These are phyloP conservation scores for Saccharomyces hybrid DNA, from an alignment of 1,139 yeast genomes.

Conservation along the genomic window DNA sequence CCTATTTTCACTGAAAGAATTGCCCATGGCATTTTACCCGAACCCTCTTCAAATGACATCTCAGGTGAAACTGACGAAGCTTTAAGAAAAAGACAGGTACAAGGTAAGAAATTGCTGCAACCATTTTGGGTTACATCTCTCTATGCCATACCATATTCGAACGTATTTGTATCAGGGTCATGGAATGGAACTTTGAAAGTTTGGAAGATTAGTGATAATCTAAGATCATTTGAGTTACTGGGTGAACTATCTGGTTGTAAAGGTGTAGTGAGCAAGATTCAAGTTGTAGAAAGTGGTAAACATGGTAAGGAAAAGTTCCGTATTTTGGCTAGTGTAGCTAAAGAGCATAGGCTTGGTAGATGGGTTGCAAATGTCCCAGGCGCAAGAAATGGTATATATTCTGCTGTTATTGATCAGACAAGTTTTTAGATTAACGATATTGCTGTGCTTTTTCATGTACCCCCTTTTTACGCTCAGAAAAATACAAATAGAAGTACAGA, in stretches of 20 bases:
- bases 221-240: constrained; percentile 51
- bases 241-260: constrained; percentile 52
- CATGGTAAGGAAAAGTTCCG: constrained; percentile 44
- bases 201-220: constrained; percentile 66
- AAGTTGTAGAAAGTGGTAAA: constrained; percentile 51
- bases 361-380: constrained; percentile 49
- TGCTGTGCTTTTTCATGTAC: background rate
- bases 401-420: constrained; percentile 33
- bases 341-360: constrained; percentile 84
- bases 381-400: constrained; percentile 45
- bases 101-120: constrained; percentile 42
- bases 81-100: constrained; percentile 47
- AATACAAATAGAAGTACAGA: too few relatives aligned
- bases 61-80: constrained; percentile 57
- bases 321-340: constrained; percentile 61
- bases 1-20: constrained; percentile 61
- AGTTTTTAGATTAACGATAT: constrained; percentile 6
- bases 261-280: constrained; percentile 69
- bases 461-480: too few relatives aligned
- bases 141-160: constrained; percentile 82
- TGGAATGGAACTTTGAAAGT: constrained; percentile 68
- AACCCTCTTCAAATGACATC: constrained; percentile 41
- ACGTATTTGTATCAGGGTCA: constrained; percentile 81
- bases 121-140: constrained; percentile 86
- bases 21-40: constrained; percentile 73